Evolutionary conservation across 495 filamentous ascomycete species (phyloP).

Genomic region (Haplographium delicatum): DNA sequence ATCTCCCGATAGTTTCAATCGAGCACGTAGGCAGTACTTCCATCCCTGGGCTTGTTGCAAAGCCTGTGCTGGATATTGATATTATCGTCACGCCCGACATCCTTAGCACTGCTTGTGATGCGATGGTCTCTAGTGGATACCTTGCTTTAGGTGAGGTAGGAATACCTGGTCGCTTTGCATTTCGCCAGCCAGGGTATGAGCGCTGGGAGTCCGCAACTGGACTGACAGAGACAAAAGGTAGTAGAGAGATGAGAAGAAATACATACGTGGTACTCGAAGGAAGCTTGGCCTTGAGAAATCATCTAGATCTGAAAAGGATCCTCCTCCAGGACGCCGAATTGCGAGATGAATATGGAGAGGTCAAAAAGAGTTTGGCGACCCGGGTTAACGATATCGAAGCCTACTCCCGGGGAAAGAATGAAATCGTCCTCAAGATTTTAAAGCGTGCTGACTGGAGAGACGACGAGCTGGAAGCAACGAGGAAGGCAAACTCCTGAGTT

Average conservation of each 20-base stretch:
- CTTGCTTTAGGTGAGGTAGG: slow-evolving; percentile 16
- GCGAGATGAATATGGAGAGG: slow-evolving; percentile 21
- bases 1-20: slow-evolving; percentile 12
- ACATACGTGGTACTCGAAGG: slow-evolving; percentile 20
- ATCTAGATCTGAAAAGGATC: slow-evolving; percentile 22
- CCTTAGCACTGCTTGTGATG: slow-evolving; percentile 4
- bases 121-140: slow-evolving; percentile 9
- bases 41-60: slow-evolving; percentile 42
- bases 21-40: slow-evolving; percentile 46
- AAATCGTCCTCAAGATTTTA: slow-evolving; percentile 20
- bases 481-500: slow-evolving; percentile 7
- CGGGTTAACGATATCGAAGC: slow-evolving; percentile 7
- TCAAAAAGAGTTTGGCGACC: slow-evolving; percentile 9
- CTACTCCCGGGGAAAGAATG: slow-evolving; percentile 18
- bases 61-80: slow-evolving; percentile 46
- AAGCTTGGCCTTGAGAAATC: slow-evolving; percentile 14
- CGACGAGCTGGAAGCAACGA: slow-evolving; percentile 12
- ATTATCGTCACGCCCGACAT: slow-evolving; percentile 28
- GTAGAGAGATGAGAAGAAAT: slow-evolving; percentile 15
- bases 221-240: not conserved
- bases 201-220: not conserved
- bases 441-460: slow-evolving; percentile 18
- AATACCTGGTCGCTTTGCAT: slow-evolving; percentile 11
- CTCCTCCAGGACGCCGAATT: slow-evolving; percentile 21
- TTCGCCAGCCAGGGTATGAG: slow-evolving; percentile 16